Evolutionary conservation across 768 basidiomycete species (phyloP).

Genomic region (Mycena latifolia): DNA sequence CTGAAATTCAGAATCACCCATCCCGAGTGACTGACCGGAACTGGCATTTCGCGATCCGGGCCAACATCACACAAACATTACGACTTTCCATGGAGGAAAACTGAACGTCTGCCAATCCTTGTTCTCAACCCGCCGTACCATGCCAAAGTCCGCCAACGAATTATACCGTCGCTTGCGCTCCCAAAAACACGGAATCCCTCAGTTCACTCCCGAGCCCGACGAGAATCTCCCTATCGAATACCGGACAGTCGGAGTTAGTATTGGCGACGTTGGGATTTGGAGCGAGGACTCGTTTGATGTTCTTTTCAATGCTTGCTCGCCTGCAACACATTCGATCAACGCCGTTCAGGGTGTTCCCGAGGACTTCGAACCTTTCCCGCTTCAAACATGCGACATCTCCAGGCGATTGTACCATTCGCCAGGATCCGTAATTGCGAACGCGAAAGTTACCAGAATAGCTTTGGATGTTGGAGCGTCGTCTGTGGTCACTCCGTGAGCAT

Average conservation of each 20-base stretch:
- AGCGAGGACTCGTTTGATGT: constrained; percentile 22
- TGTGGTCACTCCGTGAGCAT: background rate
- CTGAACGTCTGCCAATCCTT: background rate
- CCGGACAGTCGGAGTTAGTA: constrained; percentile 8
- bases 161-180: constrained; percentile 10
- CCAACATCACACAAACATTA: background rate
- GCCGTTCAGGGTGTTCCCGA: constrained; percentile 8
- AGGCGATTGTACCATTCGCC: background rate
- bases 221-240: constrained; percentile 14
- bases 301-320: constrained; percentile 26
- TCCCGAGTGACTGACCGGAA: background rate
- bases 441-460: background rate
- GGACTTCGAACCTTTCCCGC: constrained; percentile 12
- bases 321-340: constrained; percentile 13
- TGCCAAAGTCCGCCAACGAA: constrained; percentile 18
- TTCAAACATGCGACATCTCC: background rate
- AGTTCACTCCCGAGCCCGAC: constrained; percentile 25
- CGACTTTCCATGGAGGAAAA: background rate
- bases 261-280: constrained; percentile 23
- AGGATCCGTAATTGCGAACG: background rate
- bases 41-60: too few species aligned
- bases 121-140: background rate
- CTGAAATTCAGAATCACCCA: background rate
- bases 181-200: too few species aligned
- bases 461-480: background rate